These are phyloP conservation scores for Waltergamsia citrina DNA, from an alignment of 2,329 filamentous ascomycete genomes.

Conservation along the genomic window DNA sequence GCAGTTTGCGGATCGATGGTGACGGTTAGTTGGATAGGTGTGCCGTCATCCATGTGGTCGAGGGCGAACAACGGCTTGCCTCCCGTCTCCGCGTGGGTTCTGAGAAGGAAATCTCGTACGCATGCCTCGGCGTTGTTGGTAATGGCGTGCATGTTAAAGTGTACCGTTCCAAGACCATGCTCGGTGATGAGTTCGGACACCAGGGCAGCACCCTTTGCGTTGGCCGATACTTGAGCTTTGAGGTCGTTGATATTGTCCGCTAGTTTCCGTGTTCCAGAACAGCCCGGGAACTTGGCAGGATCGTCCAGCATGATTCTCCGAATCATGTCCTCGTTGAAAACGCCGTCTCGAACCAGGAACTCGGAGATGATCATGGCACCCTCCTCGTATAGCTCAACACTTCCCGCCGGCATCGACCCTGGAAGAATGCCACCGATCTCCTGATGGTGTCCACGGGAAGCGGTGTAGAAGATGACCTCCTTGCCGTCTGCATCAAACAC, in stretches of 20 bases:
- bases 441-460: slow-evolving; percentile 20
- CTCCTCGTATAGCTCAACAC: slow-evolving; percentile 54
- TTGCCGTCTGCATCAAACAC: slow-evolving; percentile 23
- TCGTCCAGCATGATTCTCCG: slow-evolving; percentile 26
- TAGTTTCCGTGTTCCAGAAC: slow-evolving; percentile 68
- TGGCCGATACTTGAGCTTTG: slow-evolving; percentile 79
- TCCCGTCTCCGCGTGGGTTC: slow-evolving; percentile 1
- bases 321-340: slow-evolving; percentile 59
- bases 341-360: slow-evolving; percentile 66
- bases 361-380: slow-evolving; percentile 55
- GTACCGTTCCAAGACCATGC: slow-evolving; percentile 61
- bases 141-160: slow-evolving; percentile 42
- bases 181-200: slow-evolving; percentile 64
- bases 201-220: slow-evolving; percentile 73
- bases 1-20: slow-evolving; percentile 66
- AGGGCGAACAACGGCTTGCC: slow-evolving; percentile 5
- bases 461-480: slow-evolving; percentile 17
- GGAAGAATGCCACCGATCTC: slow-evolving; percentile 68
- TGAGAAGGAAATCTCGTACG: slow-evolving; percentile 5
- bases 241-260: slow-evolving; percentile 80
- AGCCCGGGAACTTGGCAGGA: slow-evolving; percentile 66
- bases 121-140: slow-evolving; percentile 26
- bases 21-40: slow-evolving; percentile 64
- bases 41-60: slow-evolving; percentile 55
- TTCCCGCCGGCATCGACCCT: slow-evolving; percentile 74